Conservation (phyloP, 495 filamentous ascomycete species). For the Lasiosphaeriaceae sp. region DNA sequence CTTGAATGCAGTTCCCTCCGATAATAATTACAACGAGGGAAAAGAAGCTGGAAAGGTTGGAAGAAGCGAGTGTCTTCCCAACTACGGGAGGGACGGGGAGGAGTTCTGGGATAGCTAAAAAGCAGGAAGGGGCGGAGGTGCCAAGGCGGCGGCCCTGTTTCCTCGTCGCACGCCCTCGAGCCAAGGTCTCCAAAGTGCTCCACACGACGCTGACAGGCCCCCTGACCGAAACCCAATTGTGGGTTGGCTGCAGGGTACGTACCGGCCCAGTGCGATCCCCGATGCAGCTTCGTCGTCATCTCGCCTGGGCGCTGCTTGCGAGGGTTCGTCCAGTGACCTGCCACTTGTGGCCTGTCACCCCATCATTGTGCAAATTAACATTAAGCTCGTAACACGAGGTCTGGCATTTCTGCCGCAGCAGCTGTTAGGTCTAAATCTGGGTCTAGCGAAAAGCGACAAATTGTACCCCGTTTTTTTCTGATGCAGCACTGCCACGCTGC, state of each 20-base stretch:
- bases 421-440: background rate
- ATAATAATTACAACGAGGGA: constrained; percentile 10
- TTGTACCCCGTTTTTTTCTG: background rate
- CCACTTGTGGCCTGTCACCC: background rate
- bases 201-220: background rate
- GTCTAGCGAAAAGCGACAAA: background rate
- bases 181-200: too few relatives aligned
- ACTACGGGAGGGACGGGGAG: too few relatives aligned
- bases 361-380: background rate
- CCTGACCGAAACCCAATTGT: background rate
- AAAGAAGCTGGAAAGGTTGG: background rate
- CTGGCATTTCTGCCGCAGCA: background rate
- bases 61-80: background rate
- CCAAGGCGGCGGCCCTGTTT: constrained; percentile 5
- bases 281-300: background rate
- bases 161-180: too few relatives aligned
- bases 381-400: background rate
- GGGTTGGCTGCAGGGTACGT: background rate
- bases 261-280: background rate
- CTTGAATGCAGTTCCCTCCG: constrained; percentile 11
- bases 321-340: background rate
- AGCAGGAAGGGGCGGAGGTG: constrained; percentile 13
- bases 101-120: background rate
- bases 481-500: background rate
- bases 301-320: background rate